These are phyloP conservation scores for Metschnikowia hibisci DNA, from an alignment of 805 yeast genomes.

Conservation along the genomic window DNA sequence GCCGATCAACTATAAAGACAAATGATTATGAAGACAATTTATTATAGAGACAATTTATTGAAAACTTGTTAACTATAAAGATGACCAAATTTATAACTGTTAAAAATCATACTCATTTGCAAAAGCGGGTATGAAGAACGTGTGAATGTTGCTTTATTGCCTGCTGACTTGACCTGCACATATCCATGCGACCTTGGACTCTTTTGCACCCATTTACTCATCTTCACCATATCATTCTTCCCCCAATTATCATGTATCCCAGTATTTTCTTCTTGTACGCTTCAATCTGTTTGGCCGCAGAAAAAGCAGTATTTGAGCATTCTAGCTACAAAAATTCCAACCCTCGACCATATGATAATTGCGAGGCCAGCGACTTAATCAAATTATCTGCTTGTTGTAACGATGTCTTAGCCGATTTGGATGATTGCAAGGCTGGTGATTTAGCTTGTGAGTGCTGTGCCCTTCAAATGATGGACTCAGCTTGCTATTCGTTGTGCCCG, in stretches of 20 bases:
- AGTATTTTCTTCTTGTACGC: not conserved
- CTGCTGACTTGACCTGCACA: not conserved
- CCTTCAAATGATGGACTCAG: constrained; percentile 43
- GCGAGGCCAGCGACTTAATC: constrained; percentile 43
- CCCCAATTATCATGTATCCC: not conserved
- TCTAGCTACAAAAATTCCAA: constrained; percentile 46
- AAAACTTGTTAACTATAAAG: no score
- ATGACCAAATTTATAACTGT: no score
- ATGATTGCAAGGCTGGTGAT: constrained; percentile 51
- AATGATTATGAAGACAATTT: no score
- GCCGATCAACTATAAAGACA: no score
- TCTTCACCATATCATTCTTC: not conserved
- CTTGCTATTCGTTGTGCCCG: constrained; percentile 48
- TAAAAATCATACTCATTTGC: no score
- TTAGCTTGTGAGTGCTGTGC: constrained; percentile 57
- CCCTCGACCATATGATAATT: constrained; percentile 38
- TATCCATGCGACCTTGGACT: not conserved
- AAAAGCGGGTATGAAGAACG: no score
- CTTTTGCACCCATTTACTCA: constrained; percentile 3
- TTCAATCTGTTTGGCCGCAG: constrained; percentile 4
- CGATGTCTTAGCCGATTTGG: constrained; percentile 43
- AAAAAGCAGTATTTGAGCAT: constrained; percentile 21
- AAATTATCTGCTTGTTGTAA: constrained; percentile 43
- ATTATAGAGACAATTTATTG: no score
- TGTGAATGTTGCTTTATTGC: no score